Percentiles rank a stretch among this genome's conserved stretches.
These are phyloP conservation scores for Trichoderma hamatum DNA, from an alignment of 2,329 filamentous ascomycete species.

Conservation along the genomic window DNA sequence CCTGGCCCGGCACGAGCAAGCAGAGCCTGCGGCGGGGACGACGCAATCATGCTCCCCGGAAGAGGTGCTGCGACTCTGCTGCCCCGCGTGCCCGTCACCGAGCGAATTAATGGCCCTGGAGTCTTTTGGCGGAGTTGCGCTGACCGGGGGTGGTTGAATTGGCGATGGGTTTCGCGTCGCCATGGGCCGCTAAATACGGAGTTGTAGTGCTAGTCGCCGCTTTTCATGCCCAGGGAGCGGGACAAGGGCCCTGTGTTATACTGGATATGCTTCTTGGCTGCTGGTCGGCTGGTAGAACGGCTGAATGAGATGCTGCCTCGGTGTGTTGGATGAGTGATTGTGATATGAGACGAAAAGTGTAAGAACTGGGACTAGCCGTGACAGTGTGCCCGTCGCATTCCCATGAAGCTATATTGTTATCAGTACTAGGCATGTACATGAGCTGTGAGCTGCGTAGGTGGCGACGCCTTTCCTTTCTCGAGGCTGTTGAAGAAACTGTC, in stretches of 20 bases:
- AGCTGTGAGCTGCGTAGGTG: neutral
- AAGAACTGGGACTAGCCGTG: neutral
- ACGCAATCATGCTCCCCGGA: neutral
- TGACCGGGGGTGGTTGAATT: neutral
- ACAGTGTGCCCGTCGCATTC: neutral
- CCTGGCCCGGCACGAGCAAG: too few relatives aligned
- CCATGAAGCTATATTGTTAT: neutral
- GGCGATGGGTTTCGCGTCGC: neutral
- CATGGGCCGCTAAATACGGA: neutral
- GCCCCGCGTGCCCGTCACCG: conserved; percentile 18
- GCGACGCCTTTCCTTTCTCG: neutral
- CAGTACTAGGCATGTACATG: neutral
- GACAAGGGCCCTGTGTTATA: neutral
- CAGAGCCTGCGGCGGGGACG: too few relatives aligned
- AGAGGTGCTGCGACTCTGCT: neutral
- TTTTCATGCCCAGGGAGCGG: conserved; percentile 1
- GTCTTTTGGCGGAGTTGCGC: neutral
- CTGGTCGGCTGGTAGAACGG: neutral
- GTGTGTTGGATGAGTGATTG: neutral
- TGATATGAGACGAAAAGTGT: neutral
- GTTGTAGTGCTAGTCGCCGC: neutral
- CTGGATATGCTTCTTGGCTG: neutral
- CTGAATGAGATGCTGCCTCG: neutral
- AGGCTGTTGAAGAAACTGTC: neutral
- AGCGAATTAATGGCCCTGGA: conserved; percentile 10